These are phyloP conservation scores for Clathrospora elynae DNA, from an alignment of 2,329 filamentous ascomycete species.

Conservation along the genomic window DNA sequence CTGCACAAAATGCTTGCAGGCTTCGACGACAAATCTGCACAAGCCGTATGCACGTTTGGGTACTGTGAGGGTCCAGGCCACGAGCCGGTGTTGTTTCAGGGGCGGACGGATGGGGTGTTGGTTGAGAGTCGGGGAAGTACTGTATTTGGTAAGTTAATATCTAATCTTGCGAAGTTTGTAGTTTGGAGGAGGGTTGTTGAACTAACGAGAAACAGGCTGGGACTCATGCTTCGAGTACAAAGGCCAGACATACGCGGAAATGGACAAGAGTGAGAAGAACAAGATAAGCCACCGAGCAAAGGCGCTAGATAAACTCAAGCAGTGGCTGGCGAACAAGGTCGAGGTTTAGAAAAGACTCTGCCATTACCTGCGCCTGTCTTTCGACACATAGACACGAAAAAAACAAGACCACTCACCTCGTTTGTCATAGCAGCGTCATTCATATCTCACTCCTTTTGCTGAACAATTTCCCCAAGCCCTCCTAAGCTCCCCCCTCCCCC, in stretches of 20 bases:
- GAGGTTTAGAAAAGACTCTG: conserved; percentile 19
- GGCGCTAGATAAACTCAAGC: conserved; percentile 83
- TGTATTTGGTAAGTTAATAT: conserved; percentile 71
- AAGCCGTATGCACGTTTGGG: conserved; percentile 95
- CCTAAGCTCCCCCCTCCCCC: conserved; percentile 34
- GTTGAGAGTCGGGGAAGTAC: conserved; percentile 80
- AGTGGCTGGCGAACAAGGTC: conserved; percentile 68
- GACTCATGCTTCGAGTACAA: conserved; percentile 95
- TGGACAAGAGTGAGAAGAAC: conserved; percentile 88
- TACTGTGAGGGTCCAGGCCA: conserved; percentile 85
- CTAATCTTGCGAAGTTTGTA: background rate
- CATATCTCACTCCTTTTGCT: background rate
- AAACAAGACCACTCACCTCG: background rate
- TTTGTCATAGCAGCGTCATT: background rate
- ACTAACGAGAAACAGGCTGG: conserved; percentile 68
- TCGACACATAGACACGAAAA: background rate
- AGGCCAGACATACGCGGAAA: conserved; percentile 88
- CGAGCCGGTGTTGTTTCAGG: conserved; percentile 88
- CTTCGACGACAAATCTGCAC: conserved; percentile 87
- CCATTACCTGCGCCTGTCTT: too few relatives aligned
- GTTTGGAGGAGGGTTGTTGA: background rate
- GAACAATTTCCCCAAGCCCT: background rate
- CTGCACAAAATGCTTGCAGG: conserved; percentile 88
- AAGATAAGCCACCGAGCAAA: conserved; percentile 87
- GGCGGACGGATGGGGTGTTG: conserved; percentile 82